Evolutionary conservation across 2,329 filamentous ascomycete species (phyloP), one percentile per base, ranked within the genome.

Genomic region (Diaporthe sp.): DNA sequence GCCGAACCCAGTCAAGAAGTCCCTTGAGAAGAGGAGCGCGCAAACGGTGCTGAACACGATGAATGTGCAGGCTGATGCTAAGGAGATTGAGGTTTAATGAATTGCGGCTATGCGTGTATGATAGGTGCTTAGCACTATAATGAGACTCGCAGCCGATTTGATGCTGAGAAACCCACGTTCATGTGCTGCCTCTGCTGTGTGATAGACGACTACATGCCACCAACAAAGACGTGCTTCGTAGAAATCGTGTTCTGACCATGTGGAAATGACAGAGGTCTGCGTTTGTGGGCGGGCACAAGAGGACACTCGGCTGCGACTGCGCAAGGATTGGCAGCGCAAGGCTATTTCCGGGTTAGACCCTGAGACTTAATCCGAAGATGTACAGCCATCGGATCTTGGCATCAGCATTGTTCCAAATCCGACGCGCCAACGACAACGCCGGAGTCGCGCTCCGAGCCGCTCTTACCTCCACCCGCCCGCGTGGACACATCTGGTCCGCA

Each of bases 1-100:
- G 0, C 82, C 80, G 2, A 85, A 88, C 78, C 87, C 87, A 0
- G 86, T 88, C 22, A 85, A 84, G 80, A 86, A 86, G 82, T 85
- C 83, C 76, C 76, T 86, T 57, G 82, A 85, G 79, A 85, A 85
- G 80, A 79, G 87, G 71, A 84, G 80, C 75, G 84, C 85, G 0
- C 81, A 83, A 73, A 88, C 86, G 5, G 86, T 88, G 3, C 79
- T 87, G 77, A 84, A 85, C 46, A 86, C 83, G 19, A 78, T 86
- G 72, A 82, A 83, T 70, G 80, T 82, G 15, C 76, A 76, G 3
- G 76, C 78, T 12, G 75, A 82, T 8, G 78, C 77, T n/a, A 84
- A 85, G 78, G 72, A 76, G 65, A 44, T 71, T n/a, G 49, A 70
- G 8, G 57, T 73, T 10, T 58, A 72, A 61, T 58, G 28, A 25